These are phyloP conservation scores for Purshia tridentata DNA, from an alignment of 306 rosid species.

Conservation along the genomic window DNA sequence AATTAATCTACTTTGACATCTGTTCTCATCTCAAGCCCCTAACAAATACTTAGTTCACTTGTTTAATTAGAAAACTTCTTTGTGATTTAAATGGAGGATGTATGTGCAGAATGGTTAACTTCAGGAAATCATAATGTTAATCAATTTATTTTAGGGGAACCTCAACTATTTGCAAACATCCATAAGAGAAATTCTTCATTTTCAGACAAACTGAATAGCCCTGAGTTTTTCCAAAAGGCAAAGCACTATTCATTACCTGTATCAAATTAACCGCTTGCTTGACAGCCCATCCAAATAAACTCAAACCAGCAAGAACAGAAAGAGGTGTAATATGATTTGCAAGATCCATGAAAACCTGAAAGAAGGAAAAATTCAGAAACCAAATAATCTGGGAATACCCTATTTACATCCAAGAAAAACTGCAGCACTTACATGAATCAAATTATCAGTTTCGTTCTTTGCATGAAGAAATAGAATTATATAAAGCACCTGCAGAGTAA, in stretches of 20 bases:
- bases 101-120: neutral
- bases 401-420: slow-evolving; percentile 13
- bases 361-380: slow-evolving; percentile 28
- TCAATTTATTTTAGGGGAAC: neutral
- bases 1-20: neutral
- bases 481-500: slow-evolving; percentile 72
- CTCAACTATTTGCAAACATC: neutral
- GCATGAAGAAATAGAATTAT: slow-evolving; percentile 69
- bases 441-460: slow-evolving; percentile 57
- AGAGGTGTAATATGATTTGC: slow-evolving; percentile 46
- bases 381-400: slow-evolving; percentile 16
- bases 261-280: slow-evolving; percentile 82
- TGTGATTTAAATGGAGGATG: neutral
- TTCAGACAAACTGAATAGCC: neutral
- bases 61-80: neutral
- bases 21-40: neutral
- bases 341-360: slow-evolving; percentile 64
- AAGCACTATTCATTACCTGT: slow-evolving; percentile 53
- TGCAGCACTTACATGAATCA: slow-evolving; percentile 61
- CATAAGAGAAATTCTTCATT: neutral
- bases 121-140: neutral
- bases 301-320: slow-evolving; percentile 50
- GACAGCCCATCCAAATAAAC: slow-evolving; percentile 89
- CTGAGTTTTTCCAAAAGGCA: neutral
- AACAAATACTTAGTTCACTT: neutral